phyloP scores from a whole-genome alignment of 257 asterid species.

The Solanum clarkiae region DNA sequence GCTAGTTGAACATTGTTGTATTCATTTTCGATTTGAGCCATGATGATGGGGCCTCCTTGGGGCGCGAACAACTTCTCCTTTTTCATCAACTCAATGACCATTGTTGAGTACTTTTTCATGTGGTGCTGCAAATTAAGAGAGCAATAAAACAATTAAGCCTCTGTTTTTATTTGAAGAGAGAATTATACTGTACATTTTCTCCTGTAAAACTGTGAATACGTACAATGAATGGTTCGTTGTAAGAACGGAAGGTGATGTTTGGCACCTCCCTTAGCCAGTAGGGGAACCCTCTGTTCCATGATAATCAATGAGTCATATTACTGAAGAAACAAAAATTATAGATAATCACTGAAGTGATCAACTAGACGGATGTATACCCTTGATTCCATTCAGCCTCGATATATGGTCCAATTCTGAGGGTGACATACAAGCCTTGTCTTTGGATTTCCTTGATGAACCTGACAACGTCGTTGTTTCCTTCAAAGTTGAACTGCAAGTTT shows the following conservation, averaged over 20 bases:
- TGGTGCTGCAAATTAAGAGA: conserved; percentile 24
- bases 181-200: background rate
- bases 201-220: background rate
- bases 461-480: conserved; percentile 49
- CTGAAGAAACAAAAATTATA: background rate
- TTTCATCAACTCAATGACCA: conserved; percentile 37
- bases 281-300: conserved; percentile 58
- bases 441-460: conserved; percentile 41
- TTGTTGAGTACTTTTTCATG: conserved; percentile 53
- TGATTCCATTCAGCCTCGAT: conserved; percentile 78
- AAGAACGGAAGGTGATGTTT: conserved; percentile 46
- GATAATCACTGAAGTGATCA: background rate
- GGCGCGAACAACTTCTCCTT: conserved; percentile 62
- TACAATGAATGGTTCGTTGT: conserved; percentile 61
- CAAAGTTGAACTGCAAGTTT: conserved; percentile 41
- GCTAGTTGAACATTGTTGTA: conserved; percentile 56
- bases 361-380: conserved; percentile 26
- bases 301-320: background rate
- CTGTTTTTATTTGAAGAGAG: background rate
- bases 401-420: conserved; percentile 70
- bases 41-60: conserved; percentile 78
- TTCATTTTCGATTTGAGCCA: conserved; percentile 85
- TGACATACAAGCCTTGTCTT: conserved; percentile 55
- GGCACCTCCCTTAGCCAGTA: conserved; percentile 63
- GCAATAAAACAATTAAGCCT: background rate